Percentiles rank a stretch among this genome's conserved stretches.
phyloP scores from a whole-genome alignment of 805 yeast species.

The Ascoidea rubescens region DNA sequence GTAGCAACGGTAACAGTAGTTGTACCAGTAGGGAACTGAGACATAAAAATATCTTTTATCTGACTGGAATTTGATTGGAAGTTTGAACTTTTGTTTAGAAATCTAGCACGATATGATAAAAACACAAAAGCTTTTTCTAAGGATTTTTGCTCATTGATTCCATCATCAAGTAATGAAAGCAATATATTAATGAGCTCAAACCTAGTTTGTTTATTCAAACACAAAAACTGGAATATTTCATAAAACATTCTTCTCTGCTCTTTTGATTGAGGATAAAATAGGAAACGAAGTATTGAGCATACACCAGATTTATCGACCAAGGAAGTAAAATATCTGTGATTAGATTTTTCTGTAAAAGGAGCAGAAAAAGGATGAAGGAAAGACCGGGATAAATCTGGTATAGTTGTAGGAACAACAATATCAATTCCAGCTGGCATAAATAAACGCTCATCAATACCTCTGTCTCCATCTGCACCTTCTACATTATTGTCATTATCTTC shows the following conservation, averaged over 20 bases:
- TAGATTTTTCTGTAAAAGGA: neutral
- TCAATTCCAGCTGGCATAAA: too few species aligned
- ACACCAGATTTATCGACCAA: slow-evolving; percentile 65
- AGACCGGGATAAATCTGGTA: too few species aligned
- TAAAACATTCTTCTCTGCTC: slow-evolving; percentile 49
- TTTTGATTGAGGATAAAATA: slow-evolving; percentile 61
- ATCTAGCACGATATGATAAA: slow-evolving; percentile 35
- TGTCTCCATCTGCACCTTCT: slow-evolving; percentile 7
- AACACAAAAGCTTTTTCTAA: slow-evolving; percentile 49
- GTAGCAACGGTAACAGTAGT: slow-evolving; percentile 61
- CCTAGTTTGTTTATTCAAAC: slow-evolving; percentile 68
- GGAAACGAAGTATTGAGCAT: slow-evolving; percentile 52
- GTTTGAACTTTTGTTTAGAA: slow-evolving; percentile 8
- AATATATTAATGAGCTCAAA: slow-evolving; percentile 58
- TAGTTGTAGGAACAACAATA: too few species aligned
- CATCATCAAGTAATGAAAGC: slow-evolving; percentile 62
- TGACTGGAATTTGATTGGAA: neutral
- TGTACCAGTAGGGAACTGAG: slow-evolving; percentile 39
- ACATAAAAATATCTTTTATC: slow-evolving; percentile 6
- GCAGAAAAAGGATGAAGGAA: too few species aligned
- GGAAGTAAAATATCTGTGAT: slow-evolving; percentile 32
- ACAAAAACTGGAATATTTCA: slow-evolving; percentile 50
- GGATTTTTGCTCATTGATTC: slow-evolving; percentile 43
- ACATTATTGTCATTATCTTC: slow-evolving; percentile 11
- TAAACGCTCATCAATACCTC: too few species aligned